phyloP scores from a whole-genome alignment of 495 filamentous ascomycete species.

The Penicillium egyptiacum region DNA sequence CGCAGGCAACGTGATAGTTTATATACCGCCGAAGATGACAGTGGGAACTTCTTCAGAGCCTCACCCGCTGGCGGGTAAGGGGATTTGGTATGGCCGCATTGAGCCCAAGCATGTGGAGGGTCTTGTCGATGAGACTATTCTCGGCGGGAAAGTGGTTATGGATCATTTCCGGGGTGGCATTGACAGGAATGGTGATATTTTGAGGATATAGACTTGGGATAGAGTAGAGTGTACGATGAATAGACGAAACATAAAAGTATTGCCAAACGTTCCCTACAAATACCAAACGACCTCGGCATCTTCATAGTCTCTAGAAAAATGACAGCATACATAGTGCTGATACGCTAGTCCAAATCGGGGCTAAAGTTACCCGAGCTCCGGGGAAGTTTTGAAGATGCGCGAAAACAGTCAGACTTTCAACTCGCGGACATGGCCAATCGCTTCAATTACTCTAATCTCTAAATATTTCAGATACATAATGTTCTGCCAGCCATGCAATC shows the following conservation, averaged over 20 bases:
- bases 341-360: slow-evolving; percentile 33
- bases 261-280: neutral
- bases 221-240: slow-evolving; percentile 4
- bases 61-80: slow-evolving; percentile 68
- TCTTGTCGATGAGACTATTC: slow-evolving; percentile 76
- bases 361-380: slow-evolving; percentile 20
- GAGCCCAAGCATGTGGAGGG: slow-evolving; percentile 85
- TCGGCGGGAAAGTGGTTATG: slow-evolving; percentile 67
- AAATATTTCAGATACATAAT: slow-evolving; percentile 9
- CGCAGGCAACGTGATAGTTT: slow-evolving; percentile 91
- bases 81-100: slow-evolving; percentile 92
- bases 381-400: slow-evolving; percentile 30
- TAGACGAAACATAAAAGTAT: neutral
- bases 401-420: slow-evolving; percentile 1
- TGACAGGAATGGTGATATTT: slow-evolving; percentile 37
- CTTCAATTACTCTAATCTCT: slow-evolving; percentile 3
- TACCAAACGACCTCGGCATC: neutral
- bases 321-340: neutral
- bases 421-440: neutral
- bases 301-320: neutral
- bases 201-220: slow-evolving; percentile 32
- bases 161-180: slow-evolving; percentile 66
- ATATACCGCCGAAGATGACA: slow-evolving; percentile 64
- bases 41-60: slow-evolving; percentile 19
- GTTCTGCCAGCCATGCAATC: slow-evolving; percentile 30